These are phyloP conservation scores for Cladosporium phlei DNA, from an alignment of 2,329 filamentous ascomycete species.

Conservation along the genomic window DNA sequence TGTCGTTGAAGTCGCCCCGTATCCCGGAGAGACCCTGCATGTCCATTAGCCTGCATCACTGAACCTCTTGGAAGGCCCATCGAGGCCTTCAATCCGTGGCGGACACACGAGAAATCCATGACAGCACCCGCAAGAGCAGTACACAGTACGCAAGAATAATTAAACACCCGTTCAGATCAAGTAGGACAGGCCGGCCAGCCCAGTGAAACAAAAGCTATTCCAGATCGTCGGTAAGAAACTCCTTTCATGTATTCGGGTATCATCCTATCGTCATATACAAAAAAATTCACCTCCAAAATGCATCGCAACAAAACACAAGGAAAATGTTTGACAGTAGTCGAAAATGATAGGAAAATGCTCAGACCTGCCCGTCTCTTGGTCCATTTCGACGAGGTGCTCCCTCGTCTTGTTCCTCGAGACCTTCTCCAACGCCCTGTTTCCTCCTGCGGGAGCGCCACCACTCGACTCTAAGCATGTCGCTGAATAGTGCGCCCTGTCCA, in stretches of 20 bases:
- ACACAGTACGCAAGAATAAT: too few relatives aligned
- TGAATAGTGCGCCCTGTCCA: conserved; percentile 27
- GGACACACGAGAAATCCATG: too few relatives aligned
- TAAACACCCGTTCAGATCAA: too few relatives aligned
- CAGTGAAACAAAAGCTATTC: too few relatives aligned
- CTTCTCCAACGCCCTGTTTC: neutral
- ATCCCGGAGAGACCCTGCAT: too few relatives aligned
- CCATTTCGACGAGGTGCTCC: too few relatives aligned
- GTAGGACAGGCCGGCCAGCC: too few relatives aligned
- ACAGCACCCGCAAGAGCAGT: too few relatives aligned
- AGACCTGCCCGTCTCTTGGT: neutral
- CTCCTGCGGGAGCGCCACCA: conserved; percentile 26
- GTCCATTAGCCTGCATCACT: too few relatives aligned
- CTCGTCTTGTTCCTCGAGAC: neutral
- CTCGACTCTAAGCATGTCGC: conserved; percentile 25
- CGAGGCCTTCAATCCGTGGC: too few relatives aligned
- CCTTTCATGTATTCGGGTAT: conserved; percentile 1
- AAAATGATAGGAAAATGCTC: neutral
- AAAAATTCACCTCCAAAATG: neutral
- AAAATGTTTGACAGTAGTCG: neutral
- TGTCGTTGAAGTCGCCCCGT: too few relatives aligned
- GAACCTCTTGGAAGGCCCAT: too few relatives aligned
- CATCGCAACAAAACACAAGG: neutral
- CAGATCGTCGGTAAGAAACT: neutral
- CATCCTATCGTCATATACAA: neutral